Evolutionary conservation across 768 basidiomycete genomes (phyloP), one percentile per base, ranked within the genome.

Genomic region (Lactifluus pinguis): DNA sequence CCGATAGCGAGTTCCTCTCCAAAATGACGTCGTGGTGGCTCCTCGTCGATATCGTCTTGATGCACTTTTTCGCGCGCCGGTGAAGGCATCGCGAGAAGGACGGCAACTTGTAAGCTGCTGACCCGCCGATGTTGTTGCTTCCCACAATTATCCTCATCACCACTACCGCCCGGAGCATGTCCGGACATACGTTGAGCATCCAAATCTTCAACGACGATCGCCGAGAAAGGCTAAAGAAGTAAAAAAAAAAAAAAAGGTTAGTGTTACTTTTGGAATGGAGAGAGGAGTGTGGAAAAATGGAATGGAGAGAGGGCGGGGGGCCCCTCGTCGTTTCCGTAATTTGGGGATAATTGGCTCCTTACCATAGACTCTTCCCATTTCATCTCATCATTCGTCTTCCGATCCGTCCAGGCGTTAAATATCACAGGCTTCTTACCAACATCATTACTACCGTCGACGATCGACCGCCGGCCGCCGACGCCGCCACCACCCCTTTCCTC

Each of bases 51-150:
- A 2, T 32, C 30, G 5, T 44, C 38, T 25, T 25, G 25, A 15
- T 41, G 41, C 15, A 8, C 19, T 14, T 39, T 49, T 6, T 34
- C 10, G 13, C 15, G 56, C 4, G 5, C n/a, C 6, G 53, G 57
- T 15, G 65, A 61, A n/a, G 65, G 65, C 65, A 66, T 66, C 25
- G 57, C 60, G 17, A 66, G 53, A 29, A 66, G 41, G 39, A 66
- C 53, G 21, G 65, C 64, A 30, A 62, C 54, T 30, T 59, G 63
- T 21, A 66, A 34, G 13, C 10, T 29, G 17, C 45, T 13, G n/a
- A 6, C 8, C 4, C 17, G 25, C 32, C 38, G 13, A 38, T 5
- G 17, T 9, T 11, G 9, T 29, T 29, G 6, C 9, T 34, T 21
- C 6, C 21, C 52, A 21, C 38, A n/a, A 2, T 49, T 41, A 2